phyloP scores from a whole-genome alignment of 73 alveolate genomes.

The Durusdinium trenchii region DNA sequence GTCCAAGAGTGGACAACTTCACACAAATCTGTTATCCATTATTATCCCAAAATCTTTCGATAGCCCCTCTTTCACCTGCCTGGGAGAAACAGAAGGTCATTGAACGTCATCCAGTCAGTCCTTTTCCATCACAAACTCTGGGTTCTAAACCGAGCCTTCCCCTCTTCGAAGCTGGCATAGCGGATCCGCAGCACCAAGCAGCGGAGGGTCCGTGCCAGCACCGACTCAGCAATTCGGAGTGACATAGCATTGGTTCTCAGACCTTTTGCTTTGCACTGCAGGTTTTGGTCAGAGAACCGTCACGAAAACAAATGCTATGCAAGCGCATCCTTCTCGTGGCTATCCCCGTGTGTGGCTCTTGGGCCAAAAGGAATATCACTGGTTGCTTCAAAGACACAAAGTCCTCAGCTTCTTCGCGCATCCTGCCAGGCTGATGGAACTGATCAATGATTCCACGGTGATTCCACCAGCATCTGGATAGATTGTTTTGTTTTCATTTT shows the following conservation, averaged over 20 bases:
- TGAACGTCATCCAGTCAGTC: neutral
- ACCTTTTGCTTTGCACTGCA: too few species aligned
- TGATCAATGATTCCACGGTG: neutral
- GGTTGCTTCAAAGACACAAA: conserved; percentile 21
- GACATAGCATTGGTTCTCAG: too few species aligned
- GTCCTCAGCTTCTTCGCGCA: conserved; percentile 82
- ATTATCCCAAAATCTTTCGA: too few species aligned
- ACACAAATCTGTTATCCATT: too few species aligned
- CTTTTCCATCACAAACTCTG: neutral
- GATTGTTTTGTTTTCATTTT: conserved; percentile 27
- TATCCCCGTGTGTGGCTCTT: too few species aligned
- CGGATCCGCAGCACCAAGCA: conserved; percentile 66
- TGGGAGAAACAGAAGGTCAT: neutral
- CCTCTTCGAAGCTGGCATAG: conserved; percentile 62
- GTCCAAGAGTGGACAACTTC: too few species aligned
- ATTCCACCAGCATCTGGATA: neutral
- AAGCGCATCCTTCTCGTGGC: too few species aligned
- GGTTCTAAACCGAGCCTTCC: neutral
- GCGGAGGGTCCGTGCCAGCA: conserved; percentile 58
- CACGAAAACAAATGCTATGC: too few species aligned
- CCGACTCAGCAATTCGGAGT: conserved; percentile 5
- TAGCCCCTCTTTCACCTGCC: neutral
- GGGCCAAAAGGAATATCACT: too few species aligned
- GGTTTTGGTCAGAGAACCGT: too few species aligned
- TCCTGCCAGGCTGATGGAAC: conserved; percentile 32